phyloP scores from a whole-genome alignment of 306 rosid species.

The Quercus ilex region DNA sequence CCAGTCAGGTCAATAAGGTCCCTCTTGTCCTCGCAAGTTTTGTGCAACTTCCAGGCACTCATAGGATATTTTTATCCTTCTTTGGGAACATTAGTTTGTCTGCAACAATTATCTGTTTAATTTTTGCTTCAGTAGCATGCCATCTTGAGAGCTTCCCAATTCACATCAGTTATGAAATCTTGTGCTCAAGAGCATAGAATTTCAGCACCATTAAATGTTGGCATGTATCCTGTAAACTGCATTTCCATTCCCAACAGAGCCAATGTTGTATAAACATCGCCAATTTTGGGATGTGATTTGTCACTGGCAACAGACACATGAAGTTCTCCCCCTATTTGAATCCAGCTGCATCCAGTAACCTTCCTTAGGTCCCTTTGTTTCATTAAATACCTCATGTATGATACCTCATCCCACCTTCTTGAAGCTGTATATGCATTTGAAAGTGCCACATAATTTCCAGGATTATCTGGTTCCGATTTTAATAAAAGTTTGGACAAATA shows the following conservation, averaged over 20 bases:
- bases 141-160: not conserved
- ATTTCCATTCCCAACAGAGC: slow-evolving; percentile 49
- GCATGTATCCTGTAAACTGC: slow-evolving; percentile 24
- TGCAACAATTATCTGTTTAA: not conserved
- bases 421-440: slow-evolving; percentile 64
- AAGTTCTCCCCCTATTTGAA: slow-evolving; percentile 62
- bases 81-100: not conserved
- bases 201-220: not conserved
- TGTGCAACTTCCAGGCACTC: not conserved
- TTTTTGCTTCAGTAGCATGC: not conserved
- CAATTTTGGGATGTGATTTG: slow-evolving; percentile 59
- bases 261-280: slow-evolving; percentile 46
- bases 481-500: slow-evolving; percentile 44
- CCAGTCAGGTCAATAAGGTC: not conserved
- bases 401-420: slow-evolving; percentile 70
- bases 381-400: slow-evolving; percentile 55
- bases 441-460: slow-evolving; percentile 77
- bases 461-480: slow-evolving; percentile 63
- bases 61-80: not conserved
- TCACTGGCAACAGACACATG: slow-evolving; percentile 67
- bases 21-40: not conserved
- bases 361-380: slow-evolving; percentile 61
- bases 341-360: slow-evolving; percentile 81
- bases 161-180: slow-evolving; percentile 3
- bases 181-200: slow-evolving; percentile 1